Evolutionary conservation across 2,329 filamentous ascomycete genomes (phyloP).

Genomic region (Aspergillaceae sp.): DNA sequence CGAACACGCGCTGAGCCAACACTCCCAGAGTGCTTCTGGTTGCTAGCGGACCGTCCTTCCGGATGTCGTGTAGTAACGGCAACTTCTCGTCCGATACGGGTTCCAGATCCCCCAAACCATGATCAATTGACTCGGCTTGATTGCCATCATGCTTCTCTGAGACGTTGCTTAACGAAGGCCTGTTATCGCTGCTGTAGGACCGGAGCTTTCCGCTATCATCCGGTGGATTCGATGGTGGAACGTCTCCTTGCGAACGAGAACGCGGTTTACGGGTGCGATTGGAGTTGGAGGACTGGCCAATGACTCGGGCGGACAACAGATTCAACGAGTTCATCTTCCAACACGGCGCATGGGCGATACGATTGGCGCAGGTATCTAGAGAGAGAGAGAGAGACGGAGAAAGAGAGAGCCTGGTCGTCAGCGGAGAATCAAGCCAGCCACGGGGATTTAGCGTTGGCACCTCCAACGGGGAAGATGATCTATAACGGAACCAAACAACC

Average conservation of each 20-base stretch:
- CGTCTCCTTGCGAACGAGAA: slow-evolving; percentile 45
- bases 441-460: not conserved
- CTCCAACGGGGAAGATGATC: slow-evolving; percentile 7
- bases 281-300: slow-evolving; percentile 49
- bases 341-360: slow-evolving; percentile 39
- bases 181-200: slow-evolving; percentile 36
- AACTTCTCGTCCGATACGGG: slow-evolving; percentile 55
- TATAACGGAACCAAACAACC: slow-evolving; percentile 1
- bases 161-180: slow-evolving; percentile 20
- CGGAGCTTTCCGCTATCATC: slow-evolving; percentile 30
- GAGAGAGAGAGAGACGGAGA: slow-evolving; percentile 8
- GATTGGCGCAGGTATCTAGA: slow-evolving; percentile 29
- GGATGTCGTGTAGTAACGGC: slow-evolving; percentile 43
- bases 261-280: slow-evolving; percentile 40
- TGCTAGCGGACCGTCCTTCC: slow-evolving; percentile 30
- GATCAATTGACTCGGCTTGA: slow-evolving; percentile 12
- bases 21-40: slow-evolving; percentile 36
- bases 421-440: not conserved
- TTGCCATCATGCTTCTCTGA: slow-evolving; percentile 22
- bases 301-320: slow-evolving; percentile 78
- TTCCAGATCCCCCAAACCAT: not conserved
- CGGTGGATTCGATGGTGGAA: slow-evolving; percentile 21
- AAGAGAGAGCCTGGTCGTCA: not conserved
- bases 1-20: slow-evolving; percentile 61
- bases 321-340: slow-evolving; percentile 93